phyloP scores from a whole-genome alignment of 768 basidiomycete species.

The Podaxis sp. region DNA sequence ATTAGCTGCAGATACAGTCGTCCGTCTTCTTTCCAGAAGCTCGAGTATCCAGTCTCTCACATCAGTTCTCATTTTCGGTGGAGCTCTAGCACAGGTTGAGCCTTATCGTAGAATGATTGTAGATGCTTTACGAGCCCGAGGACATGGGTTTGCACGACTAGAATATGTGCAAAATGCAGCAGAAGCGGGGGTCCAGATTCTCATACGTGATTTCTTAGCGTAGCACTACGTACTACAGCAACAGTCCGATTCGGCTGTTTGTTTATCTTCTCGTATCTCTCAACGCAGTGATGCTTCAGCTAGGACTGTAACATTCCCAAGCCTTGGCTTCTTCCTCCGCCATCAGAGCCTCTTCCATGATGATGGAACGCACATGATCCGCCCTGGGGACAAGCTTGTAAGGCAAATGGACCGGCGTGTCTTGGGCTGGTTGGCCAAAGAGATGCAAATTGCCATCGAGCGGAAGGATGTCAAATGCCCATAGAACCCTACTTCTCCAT shows the following conservation, averaged over 20 bases:
- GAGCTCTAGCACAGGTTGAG: slow-evolving; percentile 19
- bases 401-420: neutral
- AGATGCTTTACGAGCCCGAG: slow-evolving; percentile 10
- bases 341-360: neutral
- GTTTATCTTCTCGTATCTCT: neutral
- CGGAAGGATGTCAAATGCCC: slow-evolving; percentile 19
- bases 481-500: slow-evolving; percentile 15
- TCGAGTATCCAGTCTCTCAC: slow-evolving; percentile 1
- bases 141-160: slow-evolving; percentile 15
- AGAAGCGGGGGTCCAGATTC: slow-evolving; percentile 2
- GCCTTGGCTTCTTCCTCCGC: neutral
- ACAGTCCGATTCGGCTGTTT: neutral
- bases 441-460: neutral
- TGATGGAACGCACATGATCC: neutral
- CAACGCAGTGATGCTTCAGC: neutral
- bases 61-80: slow-evolving; percentile 21
- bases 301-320: neutral
- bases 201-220: slow-evolving; percentile 3
- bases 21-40: slow-evolving; percentile 6
- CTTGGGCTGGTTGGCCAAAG: neutral
- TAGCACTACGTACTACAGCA: neutral
- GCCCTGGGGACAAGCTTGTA: slow-evolving; percentile 7
- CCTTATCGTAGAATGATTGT: slow-evolving; percentile 15
- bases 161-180: slow-evolving; percentile 18
- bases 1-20: slow-evolving; percentile 14